Base-by-base conservation (phyloP, 2,329 filamentous ascomycete genomes). In the Ceratocystis ficicola region DNA sequence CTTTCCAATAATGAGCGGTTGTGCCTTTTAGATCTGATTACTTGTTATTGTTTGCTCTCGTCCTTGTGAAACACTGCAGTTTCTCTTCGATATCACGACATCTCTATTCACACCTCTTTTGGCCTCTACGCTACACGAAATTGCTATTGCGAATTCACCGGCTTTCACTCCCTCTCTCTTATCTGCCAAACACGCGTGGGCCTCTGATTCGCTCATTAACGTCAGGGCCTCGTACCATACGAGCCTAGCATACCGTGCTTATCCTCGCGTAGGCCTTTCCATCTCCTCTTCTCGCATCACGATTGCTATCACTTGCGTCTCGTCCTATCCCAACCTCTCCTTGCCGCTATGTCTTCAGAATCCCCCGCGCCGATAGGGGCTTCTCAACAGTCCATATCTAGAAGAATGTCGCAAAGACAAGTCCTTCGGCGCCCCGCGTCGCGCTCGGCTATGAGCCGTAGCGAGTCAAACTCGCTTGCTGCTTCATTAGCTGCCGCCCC, bases 321-420 rank as follows among this genome's bases (percentile, higher is more conserved):
- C 2, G 46, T 1, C 46, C 10, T 41, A 41, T 41, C 10, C 25
- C 44, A 12, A 25, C 28, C 32, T 57, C 32, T 15, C 36, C 36
- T 41, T 41, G 36, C 36, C 44, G 28, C 22, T 44, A 66, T 63
- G 59, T 62, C 59, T n/a, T 66, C 65, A 8, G 59, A 46, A 20
- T 66, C 65, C 17, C 65, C 81, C 65, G 84, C 82, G 4, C 81
- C 83, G 44, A 75, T 80, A n/a, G 32, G 12, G 71, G 79, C 77
- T 69, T 76, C 77, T 15, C 66, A 66, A 20, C 60, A 63, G 22
- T 77, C 75, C 64, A 76, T 73, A 67, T 71, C 80, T 15, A 76
- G 77, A 41, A 74, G 83, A 71, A 79, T 80, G 7, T 84, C 83
- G 3, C 76, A 83, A 68, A 76, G 83, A 69, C 83, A 84, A 69